These are phyloP conservation scores for Globisporangium paddicum DNA, from an alignment of 352 stramenopile species.

Conservation along the genomic window DNA sequence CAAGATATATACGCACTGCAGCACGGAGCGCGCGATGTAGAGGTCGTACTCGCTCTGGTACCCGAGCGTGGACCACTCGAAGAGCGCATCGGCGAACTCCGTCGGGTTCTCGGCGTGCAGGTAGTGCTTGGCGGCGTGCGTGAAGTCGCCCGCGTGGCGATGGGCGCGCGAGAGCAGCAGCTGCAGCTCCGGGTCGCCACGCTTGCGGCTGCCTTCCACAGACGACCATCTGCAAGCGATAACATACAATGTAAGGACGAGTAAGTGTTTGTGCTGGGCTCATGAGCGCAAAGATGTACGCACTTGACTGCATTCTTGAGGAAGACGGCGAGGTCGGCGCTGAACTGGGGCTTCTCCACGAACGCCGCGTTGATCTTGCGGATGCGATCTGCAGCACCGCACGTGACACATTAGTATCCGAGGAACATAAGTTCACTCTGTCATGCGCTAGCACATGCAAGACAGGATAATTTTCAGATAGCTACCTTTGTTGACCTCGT, in stretches of 20 bases:
- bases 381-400: constrained; percentile 27
- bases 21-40: constrained; percentile 65
- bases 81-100: constrained; percentile 66
- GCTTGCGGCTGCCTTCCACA: constrained; percentile 59
- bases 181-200: constrained; percentile 73
- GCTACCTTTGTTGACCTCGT: constrained; percentile 59
- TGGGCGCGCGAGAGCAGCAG: constrained; percentile 60
- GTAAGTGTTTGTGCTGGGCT: background rate
- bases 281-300: constrained; percentile 9
- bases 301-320: constrained; percentile 83
- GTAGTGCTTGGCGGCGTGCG: constrained; percentile 73
- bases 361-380: constrained; percentile 64
- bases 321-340: constrained; percentile 55
- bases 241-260: background rate
- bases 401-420: background rate
- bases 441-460: background rate
- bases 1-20: constrained; percentile 80
- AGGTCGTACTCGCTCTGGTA: constrained; percentile 82
- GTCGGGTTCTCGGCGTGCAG: constrained; percentile 66
- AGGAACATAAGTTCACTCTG: background rate
- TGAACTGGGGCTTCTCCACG: constrained; percentile 58
- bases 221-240: constrained; percentile 51
- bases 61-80: constrained; percentile 67
- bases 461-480: no score
- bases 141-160: constrained; percentile 43